Base-by-base conservation (phyloP, 208 protist genomes). In the Leishmania tropica region DNA sequence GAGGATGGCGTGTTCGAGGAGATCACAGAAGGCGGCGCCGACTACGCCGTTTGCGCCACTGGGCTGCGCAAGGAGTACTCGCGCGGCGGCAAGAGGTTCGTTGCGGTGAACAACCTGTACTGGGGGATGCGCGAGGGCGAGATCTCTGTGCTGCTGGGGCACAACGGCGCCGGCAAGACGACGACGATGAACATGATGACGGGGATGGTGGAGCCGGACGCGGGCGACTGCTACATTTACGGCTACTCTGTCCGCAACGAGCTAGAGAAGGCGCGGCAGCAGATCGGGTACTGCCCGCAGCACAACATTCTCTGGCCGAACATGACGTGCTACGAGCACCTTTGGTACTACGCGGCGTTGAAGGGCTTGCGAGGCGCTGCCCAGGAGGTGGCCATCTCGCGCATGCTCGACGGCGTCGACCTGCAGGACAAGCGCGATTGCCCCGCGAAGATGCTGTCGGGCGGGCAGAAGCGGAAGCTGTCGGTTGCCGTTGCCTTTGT, bases 291-390 rank as follows among this genome's bases (percentile, higher is more conserved):
- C 75, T 87, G 83, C 54, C 85, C 87, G 80, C 71, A 96, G 42
- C 84, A 97, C 75, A 83, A 86, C 45, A 83, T 87, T 53, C 88
- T 96, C 68, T 89, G 64, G 79, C 88, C 48, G 47, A 91, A 45
- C 94, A 47, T 99, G 56, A 99, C 94, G 47, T 92, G 89, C 48
- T 45, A 76, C 11, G 96, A 99, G 76, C 96, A 99, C 82, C 83
- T 99, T 15, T 68, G 87, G 80, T 98, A 96, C 78, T 99, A 92
- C 85, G 94, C 62, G 0, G 45, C 45, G 45, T 47, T 47, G 10
- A 99, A 99, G 76, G 97, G 96, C n/a, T 78, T 97, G 48, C 62
- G 58, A 13, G 89, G 89, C 93, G 79, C 86, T 96, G 19, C 65
- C 8, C 45, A 47, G 10, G 45, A 87, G 45, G 85, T 76, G 58